phyloP scores from a whole-genome alignment of 1,284 basidiomycete species.

The Athelia psychrophila region DNA sequence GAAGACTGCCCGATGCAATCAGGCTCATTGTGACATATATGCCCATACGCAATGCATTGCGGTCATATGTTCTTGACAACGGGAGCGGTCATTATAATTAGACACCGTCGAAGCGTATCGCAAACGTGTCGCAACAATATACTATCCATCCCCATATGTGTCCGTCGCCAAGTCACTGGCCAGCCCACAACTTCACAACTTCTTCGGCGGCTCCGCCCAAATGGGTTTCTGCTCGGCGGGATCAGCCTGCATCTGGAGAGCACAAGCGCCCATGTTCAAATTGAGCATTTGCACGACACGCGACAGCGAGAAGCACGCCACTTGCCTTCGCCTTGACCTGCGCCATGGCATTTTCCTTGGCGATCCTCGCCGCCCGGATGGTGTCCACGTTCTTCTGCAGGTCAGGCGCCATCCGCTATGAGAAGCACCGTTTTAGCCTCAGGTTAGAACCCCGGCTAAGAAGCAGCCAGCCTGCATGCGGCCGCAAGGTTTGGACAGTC shows the following conservation, averaged over 20 bases:
- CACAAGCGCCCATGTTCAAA: too few species aligned
- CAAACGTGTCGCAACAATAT: too few species aligned
- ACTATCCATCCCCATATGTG: too few species aligned
- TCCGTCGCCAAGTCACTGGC: too few species aligned
- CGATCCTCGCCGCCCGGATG: constrained; percentile 51
- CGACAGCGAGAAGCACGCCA: constrained; percentile 6
- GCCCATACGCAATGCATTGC: too few species aligned
- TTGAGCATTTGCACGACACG: neutral
- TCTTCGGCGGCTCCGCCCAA: constrained; percentile 36
- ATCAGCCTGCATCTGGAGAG: constrained; percentile 21
- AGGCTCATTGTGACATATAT: too few species aligned
- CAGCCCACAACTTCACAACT: too few species aligned
- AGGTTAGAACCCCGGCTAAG: neutral
- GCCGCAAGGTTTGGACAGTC: constrained; percentile 21
- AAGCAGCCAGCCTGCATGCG: constrained; percentile 31
- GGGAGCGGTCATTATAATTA: too few species aligned
- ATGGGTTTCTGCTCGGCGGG: constrained; percentile 50
- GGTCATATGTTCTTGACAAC: too few species aligned
- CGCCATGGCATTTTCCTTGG: constrained; percentile 52
- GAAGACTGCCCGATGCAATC: too few species aligned
- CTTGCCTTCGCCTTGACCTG: constrained; percentile 56
- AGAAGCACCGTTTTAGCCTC: neutral
- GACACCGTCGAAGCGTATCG: too few species aligned
- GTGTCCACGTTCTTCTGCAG: constrained; percentile 65
- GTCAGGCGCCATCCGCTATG: constrained; percentile 66